phyloP scores from a whole-genome alignment of 352 stramenopile genomes.

The Phytophthora melonis region DNA sequence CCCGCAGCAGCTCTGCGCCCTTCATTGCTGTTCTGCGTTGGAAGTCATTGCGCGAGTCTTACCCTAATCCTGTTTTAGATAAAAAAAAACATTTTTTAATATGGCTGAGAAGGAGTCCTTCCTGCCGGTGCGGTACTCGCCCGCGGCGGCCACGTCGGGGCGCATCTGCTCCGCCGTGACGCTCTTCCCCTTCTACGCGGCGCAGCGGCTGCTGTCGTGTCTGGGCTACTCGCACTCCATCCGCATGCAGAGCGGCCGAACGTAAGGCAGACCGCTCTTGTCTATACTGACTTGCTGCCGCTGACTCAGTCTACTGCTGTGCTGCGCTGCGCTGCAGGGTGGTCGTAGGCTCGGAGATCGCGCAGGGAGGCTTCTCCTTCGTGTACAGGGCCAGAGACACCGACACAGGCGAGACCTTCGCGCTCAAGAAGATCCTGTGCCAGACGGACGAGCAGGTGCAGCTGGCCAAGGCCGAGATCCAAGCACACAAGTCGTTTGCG shows the following conservation, averaged over 20 bases:
- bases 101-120: conserved; percentile 43
- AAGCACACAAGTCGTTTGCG: conserved; percentile 73
- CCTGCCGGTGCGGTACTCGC: conserved; percentile 34
- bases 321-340: conserved; percentile 45
- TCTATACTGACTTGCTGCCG: background rate
- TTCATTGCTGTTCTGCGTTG: conserved; percentile 10
- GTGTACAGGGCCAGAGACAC: conserved; percentile 84
- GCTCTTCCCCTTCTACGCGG: conserved; percentile 66
- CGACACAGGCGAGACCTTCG: conserved; percentile 78
- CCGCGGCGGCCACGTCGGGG: conserved; percentile 4
- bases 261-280: conserved; percentile 33
- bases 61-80: background rate
- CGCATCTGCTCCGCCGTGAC: conserved; percentile 70
- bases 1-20: conserved; percentile 6
- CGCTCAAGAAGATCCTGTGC: conserved; percentile 92
- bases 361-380: conserved; percentile 90
- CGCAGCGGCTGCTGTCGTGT: conserved; percentile 73
- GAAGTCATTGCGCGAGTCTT: background rate
- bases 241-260: conserved; percentile 78
- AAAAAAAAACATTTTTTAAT: background rate
- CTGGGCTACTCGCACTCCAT: conserved; percentile 76
- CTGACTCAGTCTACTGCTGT: conserved; percentile 5
- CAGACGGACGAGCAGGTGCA: conserved; percentile 86
- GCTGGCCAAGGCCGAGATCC: conserved; percentile 84
- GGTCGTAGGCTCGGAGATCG: conserved; percentile 67